Evolutionary conservation across 148 eudicot genomes (phyloP), one percentile per base, ranked within the genome.

Genomic region (Amaranthus palmeri): DNA sequence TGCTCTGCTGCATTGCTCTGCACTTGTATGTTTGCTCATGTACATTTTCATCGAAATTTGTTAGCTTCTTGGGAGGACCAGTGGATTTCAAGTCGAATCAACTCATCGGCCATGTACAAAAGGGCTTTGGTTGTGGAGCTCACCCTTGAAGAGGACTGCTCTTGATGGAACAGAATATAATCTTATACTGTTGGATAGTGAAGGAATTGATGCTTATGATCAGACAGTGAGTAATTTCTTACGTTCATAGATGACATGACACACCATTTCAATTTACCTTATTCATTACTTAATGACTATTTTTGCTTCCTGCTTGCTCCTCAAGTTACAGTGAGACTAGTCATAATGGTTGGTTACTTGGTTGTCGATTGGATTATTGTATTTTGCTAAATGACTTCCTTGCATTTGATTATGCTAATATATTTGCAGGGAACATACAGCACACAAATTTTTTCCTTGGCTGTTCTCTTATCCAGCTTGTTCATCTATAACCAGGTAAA

Each of bases 101-200:
- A 91, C 97, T 54, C 97, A 95, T 72, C 83, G 86, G 67, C 98
- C 98, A 14, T 95, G 98, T 70, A 95, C 98, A 2, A 95, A 95
- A 84, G 98, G 98, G 61, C 90, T 95, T 71, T 95, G 98, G 98
- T 76, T 95, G 80, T 95, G 98, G 98, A 95, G 98, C 80, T 74
- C 96, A 63, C 98, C 98, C 59, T 45, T 95, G 65, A 88, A 80
- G 86, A 91, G 91, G 74, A 89, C 86, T 70, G 91, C 96, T 65
- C 90, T 95, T 79, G 98, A 89, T 80, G 98, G 97, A 81, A 88
- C 98, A 51, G 97, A 86, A 50, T 95, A 95, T 88, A 95, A 83
- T 72, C 98, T 95, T 69, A 80, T 95, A 72, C 86, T 95, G 5
- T 74, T 95, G 76, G 97, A 95, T 73, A 89, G 88, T 55, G 98